Conservation (phyloP, 345 rosid species). For the Alliaria petiolata region DNA sequence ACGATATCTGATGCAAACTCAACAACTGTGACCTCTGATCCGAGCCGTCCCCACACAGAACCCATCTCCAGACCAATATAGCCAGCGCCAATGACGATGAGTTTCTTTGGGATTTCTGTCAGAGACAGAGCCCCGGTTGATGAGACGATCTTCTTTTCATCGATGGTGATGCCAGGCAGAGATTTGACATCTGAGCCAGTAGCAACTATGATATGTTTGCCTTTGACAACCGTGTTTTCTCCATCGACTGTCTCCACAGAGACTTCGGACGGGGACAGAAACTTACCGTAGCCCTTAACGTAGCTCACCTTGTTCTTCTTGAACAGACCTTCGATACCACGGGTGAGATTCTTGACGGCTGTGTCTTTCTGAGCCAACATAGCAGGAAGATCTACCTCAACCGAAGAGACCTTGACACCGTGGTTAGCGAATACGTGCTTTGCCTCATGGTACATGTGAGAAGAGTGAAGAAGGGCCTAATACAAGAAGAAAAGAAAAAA, state of each 20-base stretch:
- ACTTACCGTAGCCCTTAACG: conserved; percentile 93
- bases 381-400: conserved; percentile 93
- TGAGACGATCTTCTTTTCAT: conserved; percentile 89
- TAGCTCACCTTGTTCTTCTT: conserved; percentile 96
- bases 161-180: conserved; percentile 89
- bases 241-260: conserved; percentile 88
- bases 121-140: conserved; percentile 92
- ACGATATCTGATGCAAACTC: conserved; percentile 95
- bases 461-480: conserved; percentile 99
- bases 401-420: conserved; percentile 84
- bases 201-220: conserved; percentile 86
- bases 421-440: conserved; percentile 76
- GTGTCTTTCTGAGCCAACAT: conserved; percentile 98
- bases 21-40: conserved; percentile 96
- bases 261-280: conserved; percentile 80
- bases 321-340: conserved; percentile 93
- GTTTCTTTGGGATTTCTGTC: conserved; percentile 80
- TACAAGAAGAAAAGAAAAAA: background rate
- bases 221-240: conserved; percentile 70
- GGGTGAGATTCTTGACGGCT: conserved; percentile 79
- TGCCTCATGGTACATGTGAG: conserved; percentile 98
- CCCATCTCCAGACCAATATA: conserved; percentile 99
- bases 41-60: conserved; percentile 91
- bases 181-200: conserved; percentile 98
- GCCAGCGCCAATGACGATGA: conserved; percentile 97